A percentile compares a stretch with the other conserved stretches of the same genome.
Evolutionary conservation across 2,329 filamentous ascomycete species (phyloP).

Genomic region (Diaporthe longicolla): DNA sequence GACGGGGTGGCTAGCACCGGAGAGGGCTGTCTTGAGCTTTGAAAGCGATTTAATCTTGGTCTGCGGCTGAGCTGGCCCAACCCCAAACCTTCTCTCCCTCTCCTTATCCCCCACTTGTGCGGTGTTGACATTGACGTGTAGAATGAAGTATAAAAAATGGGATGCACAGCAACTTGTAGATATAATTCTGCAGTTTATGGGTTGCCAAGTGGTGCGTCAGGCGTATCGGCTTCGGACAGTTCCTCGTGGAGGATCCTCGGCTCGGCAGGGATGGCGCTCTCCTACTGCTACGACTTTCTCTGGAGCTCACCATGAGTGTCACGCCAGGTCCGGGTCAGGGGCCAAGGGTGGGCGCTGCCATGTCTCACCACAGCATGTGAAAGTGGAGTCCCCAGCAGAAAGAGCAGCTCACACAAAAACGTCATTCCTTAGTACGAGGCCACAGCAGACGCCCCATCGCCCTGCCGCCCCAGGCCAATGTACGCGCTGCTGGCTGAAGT

Average conservation of each 20-base stretch:
- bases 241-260: background rate
- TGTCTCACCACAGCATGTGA: conserved; percentile 36
- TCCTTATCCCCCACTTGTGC: background rate
- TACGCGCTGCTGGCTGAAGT: background rate
- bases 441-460: conserved; percentile 5
- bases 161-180: background rate
- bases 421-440: conserved; percentile 11
- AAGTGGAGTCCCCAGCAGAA: conserved; percentile 30
- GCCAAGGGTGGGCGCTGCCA: background rate
- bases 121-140: background rate
- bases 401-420: background rate
- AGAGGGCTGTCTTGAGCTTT: conserved; percentile 34
- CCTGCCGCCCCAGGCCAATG: background rate
- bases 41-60: conserved; percentile 41
- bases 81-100: background rate
- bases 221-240: background rate
- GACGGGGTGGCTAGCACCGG: conserved; percentile 2
- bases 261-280: conserved; percentile 20
- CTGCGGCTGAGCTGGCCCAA: conserved; percentile 38
- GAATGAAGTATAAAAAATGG: background rate
- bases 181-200: background rate
- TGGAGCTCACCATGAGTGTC: background rate
- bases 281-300: background rate
- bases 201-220: background rate
- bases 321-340: conserved; percentile 1